Evolutionary conservation across 805 yeast species (phyloP).

Genomic region (Saturnispora ahearnii): DNA sequence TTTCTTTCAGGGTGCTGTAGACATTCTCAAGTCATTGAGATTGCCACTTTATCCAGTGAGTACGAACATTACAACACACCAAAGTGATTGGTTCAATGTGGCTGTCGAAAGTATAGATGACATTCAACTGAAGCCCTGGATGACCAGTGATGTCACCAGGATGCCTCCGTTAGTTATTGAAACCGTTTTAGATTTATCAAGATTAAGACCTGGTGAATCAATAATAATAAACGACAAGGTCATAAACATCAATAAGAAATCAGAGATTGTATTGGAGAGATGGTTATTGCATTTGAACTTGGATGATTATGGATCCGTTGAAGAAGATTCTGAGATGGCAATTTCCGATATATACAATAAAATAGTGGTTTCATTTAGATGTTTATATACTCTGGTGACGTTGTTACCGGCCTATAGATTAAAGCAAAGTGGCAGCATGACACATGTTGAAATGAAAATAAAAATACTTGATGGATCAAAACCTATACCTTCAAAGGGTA

Average conservation of each 20-base stretch:
- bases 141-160: constrained; percentile 30
- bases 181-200: constrained; percentile 38
- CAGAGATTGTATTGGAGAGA: constrained; percentile 87
- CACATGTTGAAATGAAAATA: constrained; percentile 36
- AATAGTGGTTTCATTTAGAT: constrained; percentile 63
- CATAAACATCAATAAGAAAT: constrained; percentile 51
- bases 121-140: constrained; percentile 40
- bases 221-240: constrained; percentile 31
- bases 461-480: constrained; percentile 67
- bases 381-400: constrained; percentile 55
- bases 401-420: constrained; percentile 67
- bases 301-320: constrained; percentile 21
- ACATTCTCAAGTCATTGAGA: constrained; percentile 33
- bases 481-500: constrained; percentile 71
- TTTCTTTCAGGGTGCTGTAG: constrained; percentile 57
- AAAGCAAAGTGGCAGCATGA: constrained; percentile 23
- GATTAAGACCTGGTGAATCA: constrained; percentile 18
- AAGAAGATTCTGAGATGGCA: constrained; percentile 17
- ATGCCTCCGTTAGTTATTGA: constrained; percentile 83
- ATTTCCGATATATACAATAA: constrained; percentile 61
- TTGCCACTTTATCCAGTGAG: constrained; percentile 12
- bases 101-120: constrained; percentile 26
- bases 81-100: constrained; percentile 58
- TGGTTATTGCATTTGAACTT: constrained; percentile 83
- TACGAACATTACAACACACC: constrained; percentile 17